Conservation (phyloP, 371 early-diverging fungal genomes). For the Fennellomyces sp. region DNA sequence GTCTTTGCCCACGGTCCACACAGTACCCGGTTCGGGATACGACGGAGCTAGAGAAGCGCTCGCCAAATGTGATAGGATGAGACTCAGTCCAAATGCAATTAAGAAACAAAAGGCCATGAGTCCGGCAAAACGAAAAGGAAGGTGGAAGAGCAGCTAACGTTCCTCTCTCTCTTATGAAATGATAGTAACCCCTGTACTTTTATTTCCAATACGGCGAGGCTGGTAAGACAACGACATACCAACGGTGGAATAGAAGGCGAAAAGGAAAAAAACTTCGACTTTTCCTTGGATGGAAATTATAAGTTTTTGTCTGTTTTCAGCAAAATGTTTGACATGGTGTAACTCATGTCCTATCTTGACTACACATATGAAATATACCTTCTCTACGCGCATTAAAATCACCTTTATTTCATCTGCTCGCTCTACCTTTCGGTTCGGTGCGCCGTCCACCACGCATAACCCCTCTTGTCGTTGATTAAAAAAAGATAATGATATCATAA, state of each 20-base stretch:
- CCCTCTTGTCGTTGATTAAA: background rate
- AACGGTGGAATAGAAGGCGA: background rate
- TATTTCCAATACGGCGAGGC: background rate
- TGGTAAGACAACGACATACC: too few species aligned
- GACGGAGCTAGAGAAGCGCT: conserved; percentile 32
- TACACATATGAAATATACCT: background rate
- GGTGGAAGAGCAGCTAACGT: background rate
- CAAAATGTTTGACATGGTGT: background rate
- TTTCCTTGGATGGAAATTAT: background rate
- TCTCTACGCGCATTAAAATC: background rate
- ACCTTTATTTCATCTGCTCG: background rate
- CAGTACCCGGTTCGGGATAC: conserved; percentile 49
- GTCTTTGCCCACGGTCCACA: conserved; percentile 43
- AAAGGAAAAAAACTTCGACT: background rate
- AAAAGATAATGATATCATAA: conserved; percentile 1
- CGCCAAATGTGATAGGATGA: conserved; percentile 4
- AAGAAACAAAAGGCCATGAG: background rate
- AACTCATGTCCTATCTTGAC: background rate
- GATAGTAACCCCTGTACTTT: background rate
- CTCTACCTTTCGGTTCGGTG: too few species aligned
- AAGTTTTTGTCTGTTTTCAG: background rate
- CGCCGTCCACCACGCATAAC: background rate
- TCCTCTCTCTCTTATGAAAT: background rate
- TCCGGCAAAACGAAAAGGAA: conserved; percentile 6
- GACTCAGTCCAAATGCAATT: background rate